Evolutionary conservation across 495 filamentous ascomycete genomes (phyloP), one percentile per base, ranked within the genome.

Genomic region (Letharia columbiana): DNA sequence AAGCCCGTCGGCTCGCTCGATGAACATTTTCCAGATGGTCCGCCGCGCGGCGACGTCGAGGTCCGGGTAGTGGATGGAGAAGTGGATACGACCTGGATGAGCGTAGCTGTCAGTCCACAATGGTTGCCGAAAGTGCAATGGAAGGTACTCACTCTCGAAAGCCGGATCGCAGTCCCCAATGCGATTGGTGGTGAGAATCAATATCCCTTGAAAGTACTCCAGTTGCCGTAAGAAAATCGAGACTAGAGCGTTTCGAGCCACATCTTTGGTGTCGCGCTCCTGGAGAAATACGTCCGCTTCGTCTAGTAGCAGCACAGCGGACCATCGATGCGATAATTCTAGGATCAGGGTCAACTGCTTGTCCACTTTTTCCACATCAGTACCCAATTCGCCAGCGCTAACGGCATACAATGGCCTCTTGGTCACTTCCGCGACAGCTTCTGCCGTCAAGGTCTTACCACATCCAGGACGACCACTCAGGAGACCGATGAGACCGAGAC

Each of bases 101-200:
- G 23, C 23, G 23, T 28, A 28, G 28, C 2, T 10, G 35, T 40
- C 12, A 17, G 52, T n/a, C 3, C n/a, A 66, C 1, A 0, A 58
- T 0, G 0, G 8, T 33, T 8, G 31, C 1, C 13, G 11, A 2
- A 5, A 33, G 6, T 17, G 23, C 23, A 15, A 3, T 28, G 28
- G 5, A 4, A 1, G 23, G 0, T 5, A 8, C 56, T 13, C 33
- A n/a, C 78, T 81, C 61, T 78, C 75, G 66, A 85, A 81, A 3
- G 81, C 80, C 63, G 78, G 74, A 69, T 85, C 81, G 44, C 84
- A 77, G 23, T 69, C 71, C n/a, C 75, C 76, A 11, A 80, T 72
- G 11, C 72, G 71, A 68, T 86, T 87, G 3, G 82, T 85, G 0
- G 84, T 86, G 1, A 87, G 73, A 68, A 86, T 83, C 4, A 86